Conservation (phyloP, 352 stramenopile species). For the Phytopythium litorale region DNA sequence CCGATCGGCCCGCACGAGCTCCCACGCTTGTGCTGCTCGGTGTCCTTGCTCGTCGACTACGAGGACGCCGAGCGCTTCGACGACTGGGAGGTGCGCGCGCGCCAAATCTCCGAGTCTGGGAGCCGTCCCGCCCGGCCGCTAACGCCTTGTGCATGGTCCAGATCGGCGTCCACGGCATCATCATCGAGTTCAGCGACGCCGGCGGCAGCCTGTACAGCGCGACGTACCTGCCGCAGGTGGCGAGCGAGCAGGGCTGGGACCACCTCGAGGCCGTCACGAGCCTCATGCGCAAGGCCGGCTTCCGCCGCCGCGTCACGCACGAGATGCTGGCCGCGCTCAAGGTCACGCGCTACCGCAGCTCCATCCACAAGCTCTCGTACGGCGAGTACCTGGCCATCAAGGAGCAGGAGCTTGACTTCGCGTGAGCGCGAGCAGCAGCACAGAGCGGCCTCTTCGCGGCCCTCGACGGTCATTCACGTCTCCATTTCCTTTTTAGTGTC, state of each 20-base stretch:
- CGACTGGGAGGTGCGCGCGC: slow-evolving; percentile 62
- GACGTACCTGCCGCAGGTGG: slow-evolving; percentile 78
- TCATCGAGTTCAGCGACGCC: slow-evolving; percentile 71
- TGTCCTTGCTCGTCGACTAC: slow-evolving; percentile 83
- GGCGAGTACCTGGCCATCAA: slow-evolving; percentile 74
- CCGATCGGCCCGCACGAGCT: slow-evolving; percentile 69
- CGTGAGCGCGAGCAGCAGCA: not conserved
- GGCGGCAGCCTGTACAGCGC: slow-evolving; percentile 51
- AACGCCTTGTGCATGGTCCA: slow-evolving; percentile 5
- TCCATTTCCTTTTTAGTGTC: slow-evolving; percentile 7
- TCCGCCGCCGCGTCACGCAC: slow-evolving; percentile 46
- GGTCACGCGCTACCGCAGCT: slow-evolving; percentile 77
- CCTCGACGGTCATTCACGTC: not conserved
- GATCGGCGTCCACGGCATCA: slow-evolving; percentile 74
- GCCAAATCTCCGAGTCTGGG: not conserved
- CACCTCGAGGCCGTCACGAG: slow-evolving; percentile 72
- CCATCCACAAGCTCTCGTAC: slow-evolving; percentile 82
- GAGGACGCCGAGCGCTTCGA: slow-evolving; percentile 69
- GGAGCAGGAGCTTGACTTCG: slow-evolving; percentile 11
- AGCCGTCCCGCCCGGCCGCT: not conserved
- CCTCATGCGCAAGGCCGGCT: slow-evolving; percentile 78
- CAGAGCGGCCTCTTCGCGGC: not conserved
- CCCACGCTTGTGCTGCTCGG: slow-evolving; percentile 61
- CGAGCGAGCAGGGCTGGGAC: slow-evolving; percentile 67
- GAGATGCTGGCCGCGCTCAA: slow-evolving; percentile 60